Evolutionary conservation across 805 yeast genomes (phyloP).

Genomic region (Dipodascus albidus): DNA sequence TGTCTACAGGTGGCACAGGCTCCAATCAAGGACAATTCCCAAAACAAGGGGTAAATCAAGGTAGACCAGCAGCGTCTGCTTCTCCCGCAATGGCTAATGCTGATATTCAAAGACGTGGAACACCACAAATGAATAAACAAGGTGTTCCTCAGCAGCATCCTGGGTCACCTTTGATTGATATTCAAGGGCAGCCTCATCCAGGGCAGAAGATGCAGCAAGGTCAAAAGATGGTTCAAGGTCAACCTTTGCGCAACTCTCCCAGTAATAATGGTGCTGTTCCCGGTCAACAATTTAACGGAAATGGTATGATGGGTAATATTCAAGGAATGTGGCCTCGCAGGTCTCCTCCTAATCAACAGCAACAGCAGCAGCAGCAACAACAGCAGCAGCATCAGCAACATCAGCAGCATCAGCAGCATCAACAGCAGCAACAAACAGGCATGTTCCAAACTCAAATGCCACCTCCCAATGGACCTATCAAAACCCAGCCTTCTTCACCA

Average conservation of each 20-base stretch:
- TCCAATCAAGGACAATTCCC: slow-evolving; percentile 23
- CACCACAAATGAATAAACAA: slow-evolving; percentile 22
- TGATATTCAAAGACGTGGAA: slow-evolving; percentile 13
- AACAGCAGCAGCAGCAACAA: slow-evolving; percentile 10
- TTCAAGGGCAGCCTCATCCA: slow-evolving; percentile 7
- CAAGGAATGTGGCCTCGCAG: slow-evolving; percentile 6
- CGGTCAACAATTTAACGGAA: slow-evolving; percentile 23
- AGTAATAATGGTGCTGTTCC: slow-evolving; percentile 17
- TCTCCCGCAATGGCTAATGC: slow-evolving; percentile 2
- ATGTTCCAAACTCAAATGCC: slow-evolving; percentile 13
- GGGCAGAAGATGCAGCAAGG: slow-evolving; percentile 2
- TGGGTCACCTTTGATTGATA: slow-evolving; percentile 17
- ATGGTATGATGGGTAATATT: slow-evolving; percentile 15
- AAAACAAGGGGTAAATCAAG: slow-evolving; percentile 1
- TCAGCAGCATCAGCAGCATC: slow-evolving; percentile 6
- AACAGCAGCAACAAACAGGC: slow-evolving; percentile 5
- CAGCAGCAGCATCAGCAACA: slow-evolving; percentile 15
- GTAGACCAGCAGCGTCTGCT: slow-evolving; percentile 2
- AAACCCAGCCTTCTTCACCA: slow-evolving; percentile 19
- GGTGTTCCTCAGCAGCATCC: slow-evolving; percentile 11
- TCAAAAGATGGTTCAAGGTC: slow-evolving; percentile 10
- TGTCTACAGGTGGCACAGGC: slow-evolving; percentile 26
- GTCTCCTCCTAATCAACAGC: slow-evolving; percentile 9
- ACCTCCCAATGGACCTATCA: slow-evolving; percentile 17
- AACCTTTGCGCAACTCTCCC: slow-evolving; percentile 18